Base-by-base conservation (phyloP, 2,329 filamentous ascomycete species). In the Tolypocladium tropicale region DNA sequence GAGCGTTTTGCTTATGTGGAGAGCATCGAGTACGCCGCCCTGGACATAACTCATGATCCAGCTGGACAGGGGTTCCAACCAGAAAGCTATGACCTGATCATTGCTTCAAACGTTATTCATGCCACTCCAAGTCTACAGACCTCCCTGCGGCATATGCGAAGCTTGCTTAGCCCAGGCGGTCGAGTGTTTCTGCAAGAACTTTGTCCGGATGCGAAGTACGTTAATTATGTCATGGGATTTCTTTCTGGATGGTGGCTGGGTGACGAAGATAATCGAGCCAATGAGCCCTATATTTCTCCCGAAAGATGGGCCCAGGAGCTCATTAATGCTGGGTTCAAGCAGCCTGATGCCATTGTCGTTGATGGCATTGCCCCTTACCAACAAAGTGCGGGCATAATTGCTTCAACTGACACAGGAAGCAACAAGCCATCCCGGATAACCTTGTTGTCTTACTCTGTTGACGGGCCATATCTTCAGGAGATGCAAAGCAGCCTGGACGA, bases 241-340 rank as follows among this genome's bases (percentile, higher is more conserved):
- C 59, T 69, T 5, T 56, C 64, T 0, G 67, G 64, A 1, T 74
- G 72, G 71, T 74, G 71, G 72, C 58, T 68, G 1, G 69, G 70
- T 1, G 58, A 55, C 6, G 59, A 62, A 0, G 67, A 71, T 16
- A 57, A 54, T 4, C 63, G 68, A 2, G 6, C 52, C 2, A 56
- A 61, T 1, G 62, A 64, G 53, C 68, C 70, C 1, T 66, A 61
- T 18, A 55, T 69, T 12, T 39, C 57, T 0, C 46, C 58, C 0
- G 57, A 63, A 0, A 21, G 59, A 5, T 72, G 68, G 70, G 57
- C 65, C 1, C 6, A 28, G 1, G 63, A 69, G 6, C 55, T 72
- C 4, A 58, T 58, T 7, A 41, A 39, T 0, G 62, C 65, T 1
- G 66, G 67, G 0, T 70, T 70, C 53, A 43, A 52, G 6, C 30